Evolutionary conservation across 2,329 filamentous ascomycete species (phyloP).

Genomic region (Elsinoe necatrix): DNA sequence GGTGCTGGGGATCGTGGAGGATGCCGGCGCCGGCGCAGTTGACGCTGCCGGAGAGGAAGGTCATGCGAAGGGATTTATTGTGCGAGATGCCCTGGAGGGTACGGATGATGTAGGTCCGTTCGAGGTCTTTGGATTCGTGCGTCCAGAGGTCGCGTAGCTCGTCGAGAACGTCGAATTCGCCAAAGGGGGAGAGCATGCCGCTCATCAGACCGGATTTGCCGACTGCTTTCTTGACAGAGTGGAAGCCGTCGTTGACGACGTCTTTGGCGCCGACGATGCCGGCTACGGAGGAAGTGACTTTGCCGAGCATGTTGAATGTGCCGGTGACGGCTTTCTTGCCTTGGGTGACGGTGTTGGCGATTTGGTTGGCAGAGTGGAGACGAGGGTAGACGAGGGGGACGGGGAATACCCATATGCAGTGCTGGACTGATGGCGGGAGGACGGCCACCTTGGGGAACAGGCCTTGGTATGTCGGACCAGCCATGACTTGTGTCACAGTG

Average conservation of each 20-base stretch:
- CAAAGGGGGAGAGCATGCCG: slow-evolving; percentile 88
- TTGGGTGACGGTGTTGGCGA: slow-evolving; percentile 83
- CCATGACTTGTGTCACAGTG: slow-evolving; percentile 84
- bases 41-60: slow-evolving; percentile 87
- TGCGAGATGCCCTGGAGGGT: slow-evolving; percentile 92
- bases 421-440: slow-evolving; percentile 84
- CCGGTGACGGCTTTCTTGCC: slow-evolving; percentile 96
- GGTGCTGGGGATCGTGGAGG: slow-evolving; percentile 85
- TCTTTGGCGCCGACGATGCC: slow-evolving; percentile 93
- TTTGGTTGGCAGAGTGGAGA: slow-evolving; percentile 80
- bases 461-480: slow-evolving; percentile 92
- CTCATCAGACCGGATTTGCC: slow-evolving; percentile 95
- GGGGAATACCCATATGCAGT: slow-evolving; percentile 92
- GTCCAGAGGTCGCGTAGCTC: slow-evolving; percentile 97
- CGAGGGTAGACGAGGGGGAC: slow-evolving; percentile 87
- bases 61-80: slow-evolving; percentile 93
- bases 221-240: slow-evolving; percentile 90
- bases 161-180: slow-evolving; percentile 88
- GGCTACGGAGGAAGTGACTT: slow-evolving; percentile 88
- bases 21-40: slow-evolving; percentile 87
- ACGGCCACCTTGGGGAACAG: slow-evolving; percentile 92
- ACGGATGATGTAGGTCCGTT: slow-evolving; percentile 90
- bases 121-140: slow-evolving; percentile 93
- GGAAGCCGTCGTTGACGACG: slow-evolving; percentile 85
- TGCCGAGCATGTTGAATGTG: slow-evolving; percentile 91